A percentile compares a stretch with the other conserved stretches of the same genome.
Conservation (phyloP, 1,284 basidiomycete genomes). For the Rhodofomes roseus region DNA sequence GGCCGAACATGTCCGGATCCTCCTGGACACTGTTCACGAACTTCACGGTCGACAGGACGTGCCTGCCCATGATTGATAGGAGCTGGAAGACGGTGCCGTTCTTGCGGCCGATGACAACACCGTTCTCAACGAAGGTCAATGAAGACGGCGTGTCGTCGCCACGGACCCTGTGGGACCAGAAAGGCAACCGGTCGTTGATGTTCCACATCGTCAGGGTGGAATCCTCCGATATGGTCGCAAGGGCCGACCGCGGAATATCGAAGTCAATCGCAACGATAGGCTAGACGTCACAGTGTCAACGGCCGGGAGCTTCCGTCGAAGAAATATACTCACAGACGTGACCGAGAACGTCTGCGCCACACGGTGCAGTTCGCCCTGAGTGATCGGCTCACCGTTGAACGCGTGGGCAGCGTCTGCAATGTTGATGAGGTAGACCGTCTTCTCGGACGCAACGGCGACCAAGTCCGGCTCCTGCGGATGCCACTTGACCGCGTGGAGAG, state of each 20-base stretch:
- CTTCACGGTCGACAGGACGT: slow-evolving; percentile 72
- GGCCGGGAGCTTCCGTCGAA: too few relatives aligned
- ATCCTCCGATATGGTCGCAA: slow-evolving; percentile 76
- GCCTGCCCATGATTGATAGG: slow-evolving; percentile 63
- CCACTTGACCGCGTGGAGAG: slow-evolving; percentile 78
- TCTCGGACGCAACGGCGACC: slow-evolving; percentile 74
- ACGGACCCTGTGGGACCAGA: slow-evolving; percentile 67
- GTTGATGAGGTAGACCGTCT: slow-evolving; percentile 70
- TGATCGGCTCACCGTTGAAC: slow-evolving; percentile 58
- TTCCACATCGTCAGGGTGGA: slow-evolving; percentile 78
- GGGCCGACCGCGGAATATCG: slow-evolving; percentile 64
- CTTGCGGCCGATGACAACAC: slow-evolving; percentile 73
- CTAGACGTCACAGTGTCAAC: too few relatives aligned
- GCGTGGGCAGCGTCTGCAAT: slow-evolving; percentile 53
- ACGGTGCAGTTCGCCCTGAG: slow-evolving; percentile 61
- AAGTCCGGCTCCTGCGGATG: slow-evolving; percentile 72
- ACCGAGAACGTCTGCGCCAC: slow-evolving; percentile 64
- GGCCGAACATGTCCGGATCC: slow-evolving; percentile 80
- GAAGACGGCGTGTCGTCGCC: slow-evolving; percentile 79
- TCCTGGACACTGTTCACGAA: slow-evolving; percentile 66
- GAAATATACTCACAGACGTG: slow-evolving; percentile 51
- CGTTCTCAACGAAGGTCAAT: slow-evolving; percentile 74
- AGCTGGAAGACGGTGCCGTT: slow-evolving; percentile 80
- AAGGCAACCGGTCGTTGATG: slow-evolving; percentile 66
- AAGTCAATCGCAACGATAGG: slow-evolving; percentile 79